Conservation (phyloP, 2,329 filamentous ascomycete genomes). For the Daldinia sp. region DNA sequence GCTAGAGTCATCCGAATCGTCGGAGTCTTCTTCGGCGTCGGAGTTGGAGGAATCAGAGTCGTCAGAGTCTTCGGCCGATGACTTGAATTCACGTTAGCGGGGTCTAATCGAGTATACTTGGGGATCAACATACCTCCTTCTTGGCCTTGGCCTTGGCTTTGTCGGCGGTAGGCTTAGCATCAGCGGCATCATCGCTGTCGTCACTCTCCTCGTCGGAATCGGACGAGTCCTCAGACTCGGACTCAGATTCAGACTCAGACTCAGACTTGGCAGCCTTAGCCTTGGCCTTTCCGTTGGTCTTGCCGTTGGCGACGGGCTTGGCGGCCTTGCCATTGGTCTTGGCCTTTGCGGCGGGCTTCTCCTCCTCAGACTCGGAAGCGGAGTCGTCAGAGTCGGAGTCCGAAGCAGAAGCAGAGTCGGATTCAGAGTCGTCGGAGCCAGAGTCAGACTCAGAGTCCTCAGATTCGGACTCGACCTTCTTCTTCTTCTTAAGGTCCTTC, state of each 20-base stretch:
- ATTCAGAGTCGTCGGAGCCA: slow-evolving; percentile 38
- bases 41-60: slow-evolving; percentile 45
- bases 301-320: slow-evolving; percentile 48
- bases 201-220: slow-evolving; percentile 47
- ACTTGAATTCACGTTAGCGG: slow-evolving; percentile 10
- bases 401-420: slow-evolving; percentile 16
- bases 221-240: slow-evolving; percentile 47
- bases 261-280: slow-evolving; percentile 47
- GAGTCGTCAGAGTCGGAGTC: slow-evolving; percentile 38
- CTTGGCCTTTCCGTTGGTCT: slow-evolving; percentile 35
- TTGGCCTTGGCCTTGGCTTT: slow-evolving; percentile 41
- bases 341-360: slow-evolving; percentile 43
- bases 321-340: slow-evolving; percentile 46
- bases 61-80: neutral
- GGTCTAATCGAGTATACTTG: neutral
- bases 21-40: slow-evolving; percentile 41
- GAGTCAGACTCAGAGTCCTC: slow-evolving; percentile 46
- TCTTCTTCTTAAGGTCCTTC: slow-evolving; percentile 47
- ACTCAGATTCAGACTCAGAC: slow-evolving; percentile 47
- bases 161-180: slow-evolving; percentile 28
- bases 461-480: slow-evolving; percentile 51
- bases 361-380: slow-evolving; percentile 44
- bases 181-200: slow-evolving; percentile 37
- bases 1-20: slow-evolving; percentile 47
- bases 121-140: slow-evolving; percentile 41